These are phyloP conservation scores for Vigna mungo DNA, from an alignment of 306 rosid species.

Conservation along the genomic window DNA sequence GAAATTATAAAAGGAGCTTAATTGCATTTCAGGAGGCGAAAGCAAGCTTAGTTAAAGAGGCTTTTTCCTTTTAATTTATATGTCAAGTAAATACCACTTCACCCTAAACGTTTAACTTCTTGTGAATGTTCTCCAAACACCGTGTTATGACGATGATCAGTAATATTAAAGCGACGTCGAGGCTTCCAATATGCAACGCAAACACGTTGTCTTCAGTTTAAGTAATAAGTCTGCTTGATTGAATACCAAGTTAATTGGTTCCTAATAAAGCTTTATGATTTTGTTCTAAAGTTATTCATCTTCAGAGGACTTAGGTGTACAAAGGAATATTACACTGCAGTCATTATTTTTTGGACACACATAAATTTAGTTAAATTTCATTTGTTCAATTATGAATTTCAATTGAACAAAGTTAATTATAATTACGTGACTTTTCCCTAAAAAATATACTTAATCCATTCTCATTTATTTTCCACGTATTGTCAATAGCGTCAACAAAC, in stretches of 20 bases:
- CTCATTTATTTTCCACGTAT: too few species aligned
- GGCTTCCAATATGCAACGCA: slow-evolving; percentile 20
- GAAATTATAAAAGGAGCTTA: slow-evolving; percentile 11
- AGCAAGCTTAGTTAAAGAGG: slow-evolving; percentile 16
- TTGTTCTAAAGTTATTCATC: not conserved
- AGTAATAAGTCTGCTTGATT: not conserved
- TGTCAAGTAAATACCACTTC: not conserved
- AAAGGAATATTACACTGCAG: not conserved
- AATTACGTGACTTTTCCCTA: too few species aligned
- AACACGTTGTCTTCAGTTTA: slow-evolving; percentile 10
- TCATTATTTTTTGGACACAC: too few species aligned
- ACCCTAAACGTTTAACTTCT: not conserved
- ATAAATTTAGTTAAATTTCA: too few species aligned
- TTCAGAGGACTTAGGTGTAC: too few species aligned
- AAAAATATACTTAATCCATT: too few species aligned
- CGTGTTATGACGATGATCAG: slow-evolving; percentile 12
- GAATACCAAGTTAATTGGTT: slow-evolving; percentile 11
- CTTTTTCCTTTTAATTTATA: slow-evolving; percentile 12
- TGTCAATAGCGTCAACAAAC: too few species aligned
- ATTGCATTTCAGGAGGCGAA: not conserved
- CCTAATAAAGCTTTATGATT: not conserved
- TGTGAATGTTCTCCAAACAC: slow-evolving; percentile 12
- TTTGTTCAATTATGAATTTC: too few species aligned
- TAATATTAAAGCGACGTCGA: slow-evolving; percentile 5
- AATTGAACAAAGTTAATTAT: too few species aligned